Base-by-base conservation (phyloP, 805 yeast genomes). In the Wickerhamiella kurtzmanii region DNA sequence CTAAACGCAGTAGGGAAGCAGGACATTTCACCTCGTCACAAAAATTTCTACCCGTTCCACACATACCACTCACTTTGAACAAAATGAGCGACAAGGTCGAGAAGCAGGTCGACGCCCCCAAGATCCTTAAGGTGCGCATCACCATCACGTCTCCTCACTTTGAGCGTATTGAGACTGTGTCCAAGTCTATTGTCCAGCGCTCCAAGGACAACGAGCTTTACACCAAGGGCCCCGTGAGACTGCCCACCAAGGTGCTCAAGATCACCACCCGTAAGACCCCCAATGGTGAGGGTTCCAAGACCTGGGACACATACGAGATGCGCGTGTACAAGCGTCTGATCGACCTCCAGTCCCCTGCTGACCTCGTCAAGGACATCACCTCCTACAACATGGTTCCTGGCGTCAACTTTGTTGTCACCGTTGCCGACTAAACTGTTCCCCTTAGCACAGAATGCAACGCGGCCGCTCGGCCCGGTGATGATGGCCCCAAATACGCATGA, bases 211-310 rank as follows among this genome's bases (percentile, higher is more conserved):
- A 78, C 74, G 72, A 82, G 65, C 77, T 88, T 67, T 48, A 45
- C 47, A 87, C 86, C 82, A 89, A 87, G 79, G 99, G 99, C 70
- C 98, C 98, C 64, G 95, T 92, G 68, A 88, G 98, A 84, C 75
- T 92, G 77, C 99, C 99, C 78, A 92, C 98, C 75, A 92, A 88
- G 83, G 92, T 83, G 64, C 83, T 92, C 69, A 86, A 83, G 75
- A 78, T 92, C 76, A 78, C 94, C 76, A 92, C 99, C 84, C 87
- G 99, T 85, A 92, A 92, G 88, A 83, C 98, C 69, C 99, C 99
- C 68, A 94, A 94, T 74, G 99, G 99, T 92, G 96, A 92, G 79
- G 99, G 99, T 92, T 92, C 98, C 64, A 92, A 92, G 89, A 92
- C 99, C 66, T 92, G 96, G 96, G 99, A 92, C 72, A 77, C 94